These are phyloP conservation scores for Phaseolus coccineus DNA, from an alignment of 331 rosid species.

Conservation along the genomic window DNA sequence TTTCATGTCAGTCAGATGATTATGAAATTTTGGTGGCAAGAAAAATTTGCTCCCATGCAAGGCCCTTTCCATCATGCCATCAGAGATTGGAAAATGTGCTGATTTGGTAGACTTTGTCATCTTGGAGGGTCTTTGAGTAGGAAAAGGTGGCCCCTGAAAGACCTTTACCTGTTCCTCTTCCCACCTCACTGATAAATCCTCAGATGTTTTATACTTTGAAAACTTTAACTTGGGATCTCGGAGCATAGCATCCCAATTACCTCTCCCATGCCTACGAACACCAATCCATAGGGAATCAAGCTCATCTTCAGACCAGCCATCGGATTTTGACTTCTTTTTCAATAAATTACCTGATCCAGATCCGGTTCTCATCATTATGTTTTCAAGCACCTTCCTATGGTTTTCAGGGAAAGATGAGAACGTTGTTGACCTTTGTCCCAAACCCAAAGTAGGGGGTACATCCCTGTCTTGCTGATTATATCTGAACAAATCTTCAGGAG, in stretches of 20 bases:
- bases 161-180: conserved; percentile 94
- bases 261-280: conserved; percentile 97
- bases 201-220: conserved; percentile 76
- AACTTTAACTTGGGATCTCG: conserved; percentile 88
- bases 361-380: conserved; percentile 97
- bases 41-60: conserved; percentile 90
- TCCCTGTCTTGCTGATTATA: conserved; percentile 81
- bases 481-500: conserved; percentile 77
- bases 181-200: conserved; percentile 87
- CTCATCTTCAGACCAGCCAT: conserved; percentile 97
- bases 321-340: conserved; percentile 74
- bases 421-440: conserved; percentile 71
- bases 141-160: conserved; percentile 76
- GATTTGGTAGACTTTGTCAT: conserved; percentile 64
- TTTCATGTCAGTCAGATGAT: conserved; percentile 96
- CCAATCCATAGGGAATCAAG: conserved; percentile 99
- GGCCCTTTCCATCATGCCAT: conserved; percentile 98
- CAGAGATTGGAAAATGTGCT: conserved; percentile 83
- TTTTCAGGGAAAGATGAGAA: conserved; percentile 89
- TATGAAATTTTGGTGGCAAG: conserved; percentile 78
- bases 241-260: conserved; percentile 91
- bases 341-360: conserved; percentile 62
- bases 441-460: conserved; percentile 72
- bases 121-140: conserved; percentile 67
- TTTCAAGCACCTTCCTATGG: conserved; percentile 97